phyloP scores from a whole-genome alignment of 1,284 basidiomycete species.

The Porogramme epimiltina region DNA sequence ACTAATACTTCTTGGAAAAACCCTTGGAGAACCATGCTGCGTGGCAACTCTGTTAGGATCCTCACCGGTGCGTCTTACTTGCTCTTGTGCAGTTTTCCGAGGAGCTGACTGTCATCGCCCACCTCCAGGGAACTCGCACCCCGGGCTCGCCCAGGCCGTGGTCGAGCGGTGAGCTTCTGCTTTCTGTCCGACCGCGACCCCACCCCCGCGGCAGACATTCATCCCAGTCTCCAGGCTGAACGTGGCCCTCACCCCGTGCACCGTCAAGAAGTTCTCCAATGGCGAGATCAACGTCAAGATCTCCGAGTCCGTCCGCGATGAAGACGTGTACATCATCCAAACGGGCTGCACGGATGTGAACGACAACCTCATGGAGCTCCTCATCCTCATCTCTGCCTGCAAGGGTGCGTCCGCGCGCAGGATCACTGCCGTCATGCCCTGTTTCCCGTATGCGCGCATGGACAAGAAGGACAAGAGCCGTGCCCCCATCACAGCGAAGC shows the following conservation, averaged over 20 bases:
- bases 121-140: constrained; percentile 91
- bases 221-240: constrained; percentile 71
- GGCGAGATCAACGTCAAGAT: constrained; percentile 94
- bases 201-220: constrained; percentile 36
- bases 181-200: constrained; percentile 44
- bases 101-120: constrained; percentile 10
- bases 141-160: constrained; percentile 92
- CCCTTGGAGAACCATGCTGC: constrained; percentile 60
- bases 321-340: constrained; percentile 97
- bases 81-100: constrained; percentile 4
- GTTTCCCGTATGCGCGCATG: constrained; percentile 95
- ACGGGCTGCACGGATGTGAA: constrained; percentile 79
- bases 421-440: constrained; percentile 98
- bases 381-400: constrained; percentile 91
- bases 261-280: constrained; percentile 95
- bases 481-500: constrained; percentile 97
- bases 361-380: constrained; percentile 89
- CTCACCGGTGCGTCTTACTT: constrained; percentile 72
- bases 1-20: constrained; percentile 26
- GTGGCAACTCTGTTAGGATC: constrained; percentile 93
- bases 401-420: constrained; percentile 96
- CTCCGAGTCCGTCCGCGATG: constrained; percentile 93
- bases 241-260: constrained; percentile 87
- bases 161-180: constrained; percentile 87
- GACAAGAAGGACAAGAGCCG: constrained; percentile 99